Evolutionary conservation across 2,329 filamentous ascomycete genomes (phyloP), one percentile per base, ranked within the genome.

Genomic region (Elsinoe necatrix): DNA sequence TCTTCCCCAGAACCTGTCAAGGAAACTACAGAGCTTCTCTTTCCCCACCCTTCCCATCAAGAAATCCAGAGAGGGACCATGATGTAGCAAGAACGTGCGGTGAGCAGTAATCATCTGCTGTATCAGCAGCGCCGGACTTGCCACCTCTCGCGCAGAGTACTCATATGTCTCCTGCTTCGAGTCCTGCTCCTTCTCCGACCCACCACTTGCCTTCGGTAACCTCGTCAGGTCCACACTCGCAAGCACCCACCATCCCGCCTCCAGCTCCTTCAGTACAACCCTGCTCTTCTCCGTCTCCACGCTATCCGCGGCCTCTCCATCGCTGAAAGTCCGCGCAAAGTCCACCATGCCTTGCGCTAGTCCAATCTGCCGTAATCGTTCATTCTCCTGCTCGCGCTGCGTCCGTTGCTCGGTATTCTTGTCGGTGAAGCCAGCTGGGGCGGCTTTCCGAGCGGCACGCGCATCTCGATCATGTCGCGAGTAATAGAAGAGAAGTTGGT

Each of bases 301-400:
- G 8, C 84, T 83, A 65, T 95, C 89, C 37, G 96, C 81, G 1
- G 87, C 71, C 62, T 84, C 78, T 58, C 85, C 88, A 60, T 82
- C 80, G 1, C 91, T 87, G 71, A 98, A 98, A 65, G 84, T 91
- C 67, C 84, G 81, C 63, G 88, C 87, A 73, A 98, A 98, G 68
- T 85, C 87, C 58, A 95, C 86, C 86, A 97, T 95, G 68, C 91
- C 93, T 74, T 98, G 93, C 39, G 93, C 93, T 61, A 98, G 82
- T 35, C 93, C 93, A 68, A 98, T 90, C 76, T 96, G 91, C 62
- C 93, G 82, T 65, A 97, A 76, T 64, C 85, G 86, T 73, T 95
- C 87, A 71, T 97, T 93, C 67, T 84, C 82, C 66, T 90, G 83
- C 62, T 88, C 83, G 5, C 69, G 68, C 58, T 68, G 59, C 25